Evolutionary conservation across 805 yeast genomes (phyloP).

Genomic region (Schwanniomyces sp.): DNA sequence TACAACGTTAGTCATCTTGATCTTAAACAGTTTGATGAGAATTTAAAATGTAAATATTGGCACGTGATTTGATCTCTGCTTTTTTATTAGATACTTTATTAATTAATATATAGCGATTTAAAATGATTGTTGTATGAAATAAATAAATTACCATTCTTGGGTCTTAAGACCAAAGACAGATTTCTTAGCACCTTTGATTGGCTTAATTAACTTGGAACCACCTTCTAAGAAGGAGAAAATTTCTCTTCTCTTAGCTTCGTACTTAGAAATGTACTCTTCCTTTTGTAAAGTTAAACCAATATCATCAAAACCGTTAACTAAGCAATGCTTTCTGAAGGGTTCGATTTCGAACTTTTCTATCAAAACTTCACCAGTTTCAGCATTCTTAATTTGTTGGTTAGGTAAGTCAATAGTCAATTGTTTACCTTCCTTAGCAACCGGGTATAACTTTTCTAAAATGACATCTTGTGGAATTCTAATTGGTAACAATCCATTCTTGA

Average conservation of each 20-base stretch:
- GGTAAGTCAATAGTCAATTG: constrained; percentile 80
- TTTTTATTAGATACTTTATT: not conserved
- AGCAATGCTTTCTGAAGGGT: constrained; percentile 90
- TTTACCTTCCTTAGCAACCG: constrained; percentile 74
- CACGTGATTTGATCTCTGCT: not conserved
- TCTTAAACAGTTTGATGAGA: not conserved
- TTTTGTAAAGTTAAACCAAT: constrained; percentile 93
- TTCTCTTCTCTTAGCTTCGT: constrained; percentile 74
- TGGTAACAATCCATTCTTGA: constrained; percentile 93
- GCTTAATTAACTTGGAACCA: constrained; percentile 68
- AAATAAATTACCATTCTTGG: constrained; percentile 64
- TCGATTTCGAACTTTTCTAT: constrained; percentile 86
- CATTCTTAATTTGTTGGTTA: constrained; percentile 75
- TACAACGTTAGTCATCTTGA: not conserved
- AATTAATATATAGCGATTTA: not conserved
- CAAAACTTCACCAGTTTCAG: constrained; percentile 58
- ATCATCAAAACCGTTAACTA: constrained; percentile 93
- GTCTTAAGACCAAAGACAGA: constrained; percentile 64
- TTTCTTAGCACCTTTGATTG: constrained; percentile 68
- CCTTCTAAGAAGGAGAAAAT: constrained; percentile 92
- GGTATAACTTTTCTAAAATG: constrained; percentile 70
- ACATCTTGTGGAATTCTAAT: constrained; percentile 83
- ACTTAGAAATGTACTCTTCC: constrained; percentile 70
- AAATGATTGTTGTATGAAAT: not conserved
- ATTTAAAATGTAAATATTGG: not conserved